Base-by-base conservation (phyloP, 139 green algal species). In the Tetratostichococcus sp. region DNA sequence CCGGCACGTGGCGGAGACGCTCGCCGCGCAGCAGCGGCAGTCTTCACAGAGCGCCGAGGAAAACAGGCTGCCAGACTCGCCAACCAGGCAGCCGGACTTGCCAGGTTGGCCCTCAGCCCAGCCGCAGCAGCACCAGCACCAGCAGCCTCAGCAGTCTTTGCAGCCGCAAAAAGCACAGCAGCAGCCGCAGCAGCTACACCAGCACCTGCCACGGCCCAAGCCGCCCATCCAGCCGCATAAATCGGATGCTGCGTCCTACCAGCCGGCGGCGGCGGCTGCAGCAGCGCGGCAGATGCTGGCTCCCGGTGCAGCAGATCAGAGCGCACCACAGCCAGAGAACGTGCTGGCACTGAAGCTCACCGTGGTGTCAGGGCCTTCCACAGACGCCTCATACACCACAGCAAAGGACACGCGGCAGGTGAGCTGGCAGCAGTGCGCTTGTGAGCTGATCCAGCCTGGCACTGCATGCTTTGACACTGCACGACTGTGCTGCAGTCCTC, bases 361-460 rank as follows among this genome's bases (percentile, higher is more conserved):
- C 23, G 82, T 92, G 21, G 76, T 82, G 30, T 66, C 77, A 28
- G 88, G 88, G 1, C 84, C 88, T 16, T 78, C 76, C 50, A 65
- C 70, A 26, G 80, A 82, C 65, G 72, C 62, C 35, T 35, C 66
- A 6, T 75, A 82, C 58, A 57, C 75, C 11, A 75, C 77, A 1
- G 70, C 35, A 19, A 42, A 73, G 35, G 42, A 77, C 28, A 22
- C 35, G 4, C 39, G 28, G 4, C 73, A 85, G 83, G 83, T 85
- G 35, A 25, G 71, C 17, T n/a, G n/a, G n/a, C 58, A 30, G 58
- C 58, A n/a, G 58, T 30, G 58, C 58, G 25, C 58, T 31, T n/a
- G 4, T n/a, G 58, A 30, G 11, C 6, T 66, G n/a, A n/a, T n/a
- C n/a, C n/a, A n/a, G n/a, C n/a, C n/a, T n/a, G n/a, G n/a, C n/a